These are phyloP conservation scores for Heterobasidion annosum DNA, from an alignment of 1,284 basidiomycete genomes.

Conservation along the genomic window DNA sequence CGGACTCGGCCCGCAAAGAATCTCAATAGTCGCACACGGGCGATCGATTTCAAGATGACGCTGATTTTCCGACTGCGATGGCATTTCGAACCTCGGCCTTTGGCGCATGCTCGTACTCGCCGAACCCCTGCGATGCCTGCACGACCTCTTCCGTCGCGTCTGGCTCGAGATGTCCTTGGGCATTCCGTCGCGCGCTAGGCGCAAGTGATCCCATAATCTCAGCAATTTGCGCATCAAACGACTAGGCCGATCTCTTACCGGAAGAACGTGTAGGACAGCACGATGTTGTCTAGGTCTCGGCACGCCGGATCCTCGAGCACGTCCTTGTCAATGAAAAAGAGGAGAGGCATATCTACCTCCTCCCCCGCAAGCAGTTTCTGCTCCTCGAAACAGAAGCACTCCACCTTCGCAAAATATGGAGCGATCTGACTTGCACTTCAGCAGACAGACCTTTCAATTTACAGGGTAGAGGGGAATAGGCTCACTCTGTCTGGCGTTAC, in stretches of 20 bases:
- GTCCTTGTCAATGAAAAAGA: slow-evolving; percentile 99
- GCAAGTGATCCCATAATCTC: too few species aligned
- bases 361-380: slow-evolving; percentile 93
- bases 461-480: slow-evolving; percentile 4
- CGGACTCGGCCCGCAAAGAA: too few species aligned
- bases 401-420: slow-evolving; percentile 98
- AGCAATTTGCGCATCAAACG: neutral
- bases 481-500: slow-evolving; percentile 86
- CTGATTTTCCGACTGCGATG: neutral
- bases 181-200: slow-evolving; percentile 69
- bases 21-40: too few species aligned
- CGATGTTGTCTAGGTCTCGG: slow-evolving; percentile 82
- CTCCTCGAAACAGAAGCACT: slow-evolving; percentile 99
- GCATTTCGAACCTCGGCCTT: slow-evolving; percentile 19
- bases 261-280: slow-evolving; percentile 98
- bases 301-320: slow-evolving; percentile 88
- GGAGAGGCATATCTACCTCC: slow-evolving; percentile 95
- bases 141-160: slow-evolving; percentile 76
- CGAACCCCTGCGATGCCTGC: slow-evolving; percentile 71
- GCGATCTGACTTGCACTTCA: slow-evolving; percentile 60
- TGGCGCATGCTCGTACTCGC: slow-evolving; percentile 41
- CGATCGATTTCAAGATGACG: neutral
- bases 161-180: slow-evolving; percentile 75
- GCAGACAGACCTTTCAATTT: neutral
- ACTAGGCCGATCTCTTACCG: slow-evolving; percentile 37